Evolutionary conservation across 2,329 filamentous ascomycete species (phyloP).

Genomic region (Penicillium frequentans): DNA sequence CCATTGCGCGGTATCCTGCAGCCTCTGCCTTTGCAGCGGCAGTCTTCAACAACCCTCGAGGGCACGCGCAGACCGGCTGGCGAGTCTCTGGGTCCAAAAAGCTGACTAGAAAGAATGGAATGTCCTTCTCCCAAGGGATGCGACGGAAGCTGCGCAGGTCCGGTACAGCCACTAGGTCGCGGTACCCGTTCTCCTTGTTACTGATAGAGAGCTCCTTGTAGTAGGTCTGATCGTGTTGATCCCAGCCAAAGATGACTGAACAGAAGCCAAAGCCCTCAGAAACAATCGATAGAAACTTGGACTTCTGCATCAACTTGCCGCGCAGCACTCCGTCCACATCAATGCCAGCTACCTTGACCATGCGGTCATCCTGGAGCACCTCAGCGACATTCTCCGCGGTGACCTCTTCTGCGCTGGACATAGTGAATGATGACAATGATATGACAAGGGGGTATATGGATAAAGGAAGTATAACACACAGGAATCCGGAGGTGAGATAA

Average conservation of each 20-base stretch:
- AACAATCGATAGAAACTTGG: conserved; percentile 86
- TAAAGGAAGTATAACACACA: background rate
- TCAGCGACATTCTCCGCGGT: conserved; percentile 65
- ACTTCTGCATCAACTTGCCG: conserved; percentile 88
- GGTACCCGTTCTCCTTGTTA: conserved; percentile 88
- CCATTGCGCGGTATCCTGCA: conserved; percentile 78
- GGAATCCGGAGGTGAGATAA: background rate
- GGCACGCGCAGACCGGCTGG: conserved; percentile 72
- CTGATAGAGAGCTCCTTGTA: conserved; percentile 80
- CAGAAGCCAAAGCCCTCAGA: conserved; percentile 86
- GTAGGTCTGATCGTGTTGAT: conserved; percentile 94
- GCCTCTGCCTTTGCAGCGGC: conserved; percentile 66
- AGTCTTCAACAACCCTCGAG: conserved; percentile 70
- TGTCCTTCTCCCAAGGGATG: conserved; percentile 86
- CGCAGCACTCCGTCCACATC: conserved; percentile 86
- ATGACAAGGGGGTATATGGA: background rate
- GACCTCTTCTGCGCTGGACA: conserved; percentile 19
- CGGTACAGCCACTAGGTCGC: conserved; percentile 78
- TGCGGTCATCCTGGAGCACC: conserved; percentile 68
- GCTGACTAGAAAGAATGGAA: conserved; percentile 81
- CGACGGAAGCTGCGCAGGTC: conserved; percentile 76
- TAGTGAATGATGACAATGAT: background rate
- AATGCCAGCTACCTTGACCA: conserved; percentile 83
- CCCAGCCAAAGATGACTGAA: conserved; percentile 93
- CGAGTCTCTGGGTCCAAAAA: conserved; percentile 80